Evolutionary conservation across 106 monocot genomes (phyloP).

Genomic region (Cymbidium sinense): DNA sequence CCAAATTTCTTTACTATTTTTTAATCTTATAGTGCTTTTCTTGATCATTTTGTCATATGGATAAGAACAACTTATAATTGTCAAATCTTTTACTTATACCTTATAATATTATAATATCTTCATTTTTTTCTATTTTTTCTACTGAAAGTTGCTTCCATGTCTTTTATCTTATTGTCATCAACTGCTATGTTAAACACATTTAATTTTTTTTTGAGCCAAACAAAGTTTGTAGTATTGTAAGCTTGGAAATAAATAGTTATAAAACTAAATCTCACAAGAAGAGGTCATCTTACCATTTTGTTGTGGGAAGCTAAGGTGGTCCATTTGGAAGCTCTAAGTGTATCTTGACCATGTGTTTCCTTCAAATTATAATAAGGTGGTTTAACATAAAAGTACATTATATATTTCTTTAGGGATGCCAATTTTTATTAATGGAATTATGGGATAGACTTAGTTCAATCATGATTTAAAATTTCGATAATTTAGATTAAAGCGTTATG

Average conservation of each 20-base stretch:
- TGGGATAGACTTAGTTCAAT: no score
- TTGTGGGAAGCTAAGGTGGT: no score
- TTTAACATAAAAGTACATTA: no score
- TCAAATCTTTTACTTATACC: neutral
- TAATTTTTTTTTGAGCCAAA: neutral
- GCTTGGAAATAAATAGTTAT: neutral
- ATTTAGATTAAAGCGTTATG: no score
- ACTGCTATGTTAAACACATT: neutral
- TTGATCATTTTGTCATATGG: neutral
- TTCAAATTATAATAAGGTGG: no score
- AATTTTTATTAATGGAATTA: no score
- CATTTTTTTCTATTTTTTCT: neutral
- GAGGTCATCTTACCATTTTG: no score
- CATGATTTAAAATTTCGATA: no score
- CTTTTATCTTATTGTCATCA: neutral
- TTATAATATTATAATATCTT: neutral
- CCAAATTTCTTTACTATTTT: neutral
- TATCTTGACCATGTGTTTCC: no score
- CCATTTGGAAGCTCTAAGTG: no score
- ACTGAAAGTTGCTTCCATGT: neutral
- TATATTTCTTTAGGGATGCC: no score
- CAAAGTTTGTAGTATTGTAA: neutral
- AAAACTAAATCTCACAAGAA: neutral
- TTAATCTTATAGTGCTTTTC: no score
- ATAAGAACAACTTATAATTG: neutral